phyloP scores from a whole-genome alignment of 495 filamentous ascomycete genomes.

The Podospora didyma region DNA sequence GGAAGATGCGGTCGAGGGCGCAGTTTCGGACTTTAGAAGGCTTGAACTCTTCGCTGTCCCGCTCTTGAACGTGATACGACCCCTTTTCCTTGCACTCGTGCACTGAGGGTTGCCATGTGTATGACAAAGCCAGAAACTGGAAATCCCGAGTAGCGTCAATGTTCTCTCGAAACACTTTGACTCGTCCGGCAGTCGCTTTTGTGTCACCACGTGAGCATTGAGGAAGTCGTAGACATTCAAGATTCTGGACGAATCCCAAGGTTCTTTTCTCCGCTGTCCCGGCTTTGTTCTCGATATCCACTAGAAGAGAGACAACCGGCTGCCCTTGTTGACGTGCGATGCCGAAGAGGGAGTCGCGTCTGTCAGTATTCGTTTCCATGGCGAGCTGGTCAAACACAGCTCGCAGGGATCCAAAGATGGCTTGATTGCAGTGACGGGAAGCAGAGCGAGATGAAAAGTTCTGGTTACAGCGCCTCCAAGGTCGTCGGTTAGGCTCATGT shows the following conservation, averaged over 20 bases:
- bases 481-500: background rate
- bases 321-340: constrained; percentile 1
- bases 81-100: background rate
- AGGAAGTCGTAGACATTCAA: background rate
- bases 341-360: background rate
- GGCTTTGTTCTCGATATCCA: background rate
- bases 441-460: background rate
- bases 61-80: background rate
- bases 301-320: constrained; percentile 7
- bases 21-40: background rate
- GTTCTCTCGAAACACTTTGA: background rate
- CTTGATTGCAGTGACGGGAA: background rate
- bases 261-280: background rate
- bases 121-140: background rate
- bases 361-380: background rate
- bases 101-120: background rate
- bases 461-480: background rate
- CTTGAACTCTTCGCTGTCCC: background rate
- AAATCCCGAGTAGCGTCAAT: background rate
- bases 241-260: background rate
- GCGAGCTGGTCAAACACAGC: background rate
- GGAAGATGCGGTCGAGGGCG: background rate
- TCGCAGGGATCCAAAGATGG: background rate
- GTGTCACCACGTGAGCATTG: background rate
- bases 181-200: background rate